Conservation (phyloP, 2,329 filamentous ascomycete species). For the Purpureocillium lavendulum region DNA sequence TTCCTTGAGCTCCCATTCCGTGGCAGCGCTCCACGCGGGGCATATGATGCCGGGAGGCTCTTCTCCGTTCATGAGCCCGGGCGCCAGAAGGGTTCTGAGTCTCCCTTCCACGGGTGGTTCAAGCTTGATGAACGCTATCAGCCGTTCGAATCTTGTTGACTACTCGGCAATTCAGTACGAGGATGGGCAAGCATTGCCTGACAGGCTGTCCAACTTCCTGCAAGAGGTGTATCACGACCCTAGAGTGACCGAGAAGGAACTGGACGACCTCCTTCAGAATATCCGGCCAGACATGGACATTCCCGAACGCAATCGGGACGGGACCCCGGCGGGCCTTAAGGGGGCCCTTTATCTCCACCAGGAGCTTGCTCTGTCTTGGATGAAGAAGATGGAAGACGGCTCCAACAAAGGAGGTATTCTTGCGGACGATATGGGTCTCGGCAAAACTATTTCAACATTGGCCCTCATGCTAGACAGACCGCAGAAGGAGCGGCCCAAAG, state of each 20-base stretch:
- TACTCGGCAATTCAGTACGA: slow-evolving; percentile 25
- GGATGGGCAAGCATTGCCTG: slow-evolving; percentile 25
- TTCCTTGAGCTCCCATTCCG: no score
- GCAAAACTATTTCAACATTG: slow-evolving; percentile 81
- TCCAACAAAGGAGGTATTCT: slow-evolving; percentile 81
- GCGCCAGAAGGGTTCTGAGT: neutral
- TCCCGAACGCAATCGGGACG: slow-evolving; percentile 51
- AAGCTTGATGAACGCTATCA: slow-evolving; percentile 25
- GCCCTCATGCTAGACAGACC: slow-evolving; percentile 64
- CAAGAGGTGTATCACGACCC: slow-evolving; percentile 28
- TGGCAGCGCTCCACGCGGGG: no score
- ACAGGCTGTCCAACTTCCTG: slow-evolving; percentile 22
- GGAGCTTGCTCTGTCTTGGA: slow-evolving; percentile 74
- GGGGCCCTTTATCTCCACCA: slow-evolving; percentile 74
- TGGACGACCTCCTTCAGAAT: slow-evolving; percentile 61
- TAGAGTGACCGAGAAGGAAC: slow-evolving; percentile 47
- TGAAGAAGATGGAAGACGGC: slow-evolving; percentile 70
- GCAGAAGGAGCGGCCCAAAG: slow-evolving; percentile 35
- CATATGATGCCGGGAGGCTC: no score
- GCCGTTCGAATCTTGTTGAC: slow-evolving; percentile 27
- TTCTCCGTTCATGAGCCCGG: neutral
- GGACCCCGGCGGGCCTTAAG: slow-evolving; percentile 61
- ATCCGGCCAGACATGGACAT: slow-evolving; percentile 66
- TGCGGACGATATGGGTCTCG: slow-evolving; percentile 88
- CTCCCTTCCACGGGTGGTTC: slow-evolving; percentile 4